Evolutionary conservation across 208 protist species (phyloP), one percentile per base, ranked within the genome.

Genomic region (Acanthamoeba triangularis): DNA sequence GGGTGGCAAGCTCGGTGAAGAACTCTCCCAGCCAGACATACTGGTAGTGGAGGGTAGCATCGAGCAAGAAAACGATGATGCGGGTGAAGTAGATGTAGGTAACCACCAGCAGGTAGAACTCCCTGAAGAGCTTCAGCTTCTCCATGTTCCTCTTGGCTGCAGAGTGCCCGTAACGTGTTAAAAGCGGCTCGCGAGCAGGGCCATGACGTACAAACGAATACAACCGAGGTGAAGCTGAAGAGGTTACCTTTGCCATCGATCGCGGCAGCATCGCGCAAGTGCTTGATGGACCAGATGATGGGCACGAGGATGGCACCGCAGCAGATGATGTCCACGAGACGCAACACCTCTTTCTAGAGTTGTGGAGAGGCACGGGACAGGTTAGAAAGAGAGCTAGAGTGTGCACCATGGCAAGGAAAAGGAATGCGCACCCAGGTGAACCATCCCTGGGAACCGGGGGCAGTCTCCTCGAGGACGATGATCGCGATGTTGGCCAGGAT

Each of bases 81-180:
- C 98, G 96, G 33, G 98, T 98, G 87, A 98, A 98, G 95, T 99
- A 99, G 35, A 99, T 96, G 96, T 98, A 99, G 30, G 94, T 93
- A 37, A 99, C 96, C 23, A 98, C 96, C 54, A 97, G 52, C 28
- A 98, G 78, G 96, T 99, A 99, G 95, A 98, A 99, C 54, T 97
- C 95, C 41, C 98, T 96, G 95, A 99, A 98, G 63, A 98, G 69
- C 90, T 95, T 82, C 37, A 98, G 96, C 41, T 98, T 98, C 67
- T 90, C 90, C 44, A 98, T 33, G 91, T 95, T 97, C 49, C 78
- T 47, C 30, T 91, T 90, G n/a, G 96, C 97, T 67, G 25, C 61
- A 25, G 82, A 52, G 69, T 2, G 30, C 37, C 10, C 49, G 37
- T 41, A 41, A 41, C 3, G 37, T 41, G 41, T 47, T 47, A 47